A percentile compares a stretch with the other conserved stretches of the same genome.
Conservation (phyloP, 2,329 filamentous ascomycete genomes). For the Cordyceps cicadae region DNA sequence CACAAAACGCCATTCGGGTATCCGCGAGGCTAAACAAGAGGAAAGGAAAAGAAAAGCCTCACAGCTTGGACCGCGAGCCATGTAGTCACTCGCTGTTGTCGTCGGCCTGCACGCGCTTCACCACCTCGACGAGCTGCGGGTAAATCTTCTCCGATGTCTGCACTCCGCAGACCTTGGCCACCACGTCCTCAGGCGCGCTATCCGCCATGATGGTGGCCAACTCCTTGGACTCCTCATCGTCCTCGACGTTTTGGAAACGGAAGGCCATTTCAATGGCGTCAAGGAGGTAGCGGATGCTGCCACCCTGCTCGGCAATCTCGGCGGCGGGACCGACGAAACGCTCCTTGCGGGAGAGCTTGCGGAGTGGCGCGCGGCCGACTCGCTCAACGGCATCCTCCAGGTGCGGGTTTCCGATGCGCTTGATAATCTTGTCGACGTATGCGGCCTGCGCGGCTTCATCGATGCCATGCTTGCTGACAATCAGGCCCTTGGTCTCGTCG, state of each 20-base stretch:
- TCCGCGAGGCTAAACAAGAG: neutral
- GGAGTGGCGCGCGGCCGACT: conserved; percentile 86
- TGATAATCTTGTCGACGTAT: conserved; percentile 89
- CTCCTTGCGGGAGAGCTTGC: conserved; percentile 91
- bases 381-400: conserved; percentile 90
- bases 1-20: conserved; percentile 5
- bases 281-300: conserved; percentile 65
- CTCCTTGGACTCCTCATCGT: conserved; percentile 80
- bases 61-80: conserved; percentile 4
- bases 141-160: conserved; percentile 70
- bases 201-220: conserved; percentile 78
- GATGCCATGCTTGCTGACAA: conserved; percentile 81
- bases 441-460: conserved; percentile 63
- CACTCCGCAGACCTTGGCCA: conserved; percentile 73
- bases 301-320: conserved; percentile 74
- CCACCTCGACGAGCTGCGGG: conserved; percentile 63
- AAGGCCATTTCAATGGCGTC: conserved; percentile 85
- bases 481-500: conserved; percentile 76
- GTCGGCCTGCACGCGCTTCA: conserved; percentile 72
- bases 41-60: neutral
- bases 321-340: conserved; percentile 89
- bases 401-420: conserved; percentile 86
- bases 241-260: conserved; percentile 89
- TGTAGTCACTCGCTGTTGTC: conserved; percentile 33
- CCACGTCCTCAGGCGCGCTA: conserved; percentile 64